These are phyloP conservation scores for Hypoxylon sp. DNA, from an alignment of 2,329 filamentous ascomycete species.

Conservation along the genomic window DNA sequence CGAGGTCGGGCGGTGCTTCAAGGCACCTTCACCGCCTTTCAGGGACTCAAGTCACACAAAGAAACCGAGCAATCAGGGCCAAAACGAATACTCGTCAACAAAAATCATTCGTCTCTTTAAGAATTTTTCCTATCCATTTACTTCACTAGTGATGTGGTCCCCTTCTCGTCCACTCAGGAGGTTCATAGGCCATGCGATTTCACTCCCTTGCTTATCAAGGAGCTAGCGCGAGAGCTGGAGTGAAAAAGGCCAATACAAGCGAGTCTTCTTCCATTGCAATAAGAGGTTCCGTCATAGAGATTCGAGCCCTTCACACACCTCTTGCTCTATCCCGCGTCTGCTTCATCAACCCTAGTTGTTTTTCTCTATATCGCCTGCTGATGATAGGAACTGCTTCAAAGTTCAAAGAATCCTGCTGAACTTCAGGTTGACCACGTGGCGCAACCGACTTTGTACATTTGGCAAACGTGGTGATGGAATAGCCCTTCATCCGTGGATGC, in stretches of 20 bases:
- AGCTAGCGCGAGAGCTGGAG: constrained; percentile 20
- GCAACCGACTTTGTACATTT: constrained; percentile 40
- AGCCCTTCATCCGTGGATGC: constrained; percentile 30
- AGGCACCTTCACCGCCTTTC: constrained; percentile 33
- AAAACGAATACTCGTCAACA: constrained; percentile 1
- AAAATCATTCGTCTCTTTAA: constrained; percentile 41
- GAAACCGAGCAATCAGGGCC: constrained; percentile 1
- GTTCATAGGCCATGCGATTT: constrained; percentile 8
- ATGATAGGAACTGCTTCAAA: constrained; percentile 29
- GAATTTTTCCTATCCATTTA: constrained; percentile 41
- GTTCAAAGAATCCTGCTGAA: constrained; percentile 29
- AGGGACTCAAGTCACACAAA: constrained; percentile 19
- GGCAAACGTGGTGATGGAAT: constrained; percentile 30
- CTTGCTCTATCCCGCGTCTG: constrained; percentile 19
- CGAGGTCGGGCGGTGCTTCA: not conserved
- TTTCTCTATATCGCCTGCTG: constrained; percentile 37
- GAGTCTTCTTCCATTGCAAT: constrained; percentile 26
- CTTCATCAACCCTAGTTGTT: constrained; percentile 30
- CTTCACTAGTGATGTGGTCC: constrained; percentile 32
- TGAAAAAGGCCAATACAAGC: constrained; percentile 29
- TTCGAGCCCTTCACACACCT: constrained; percentile 22
- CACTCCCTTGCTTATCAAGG: constrained; percentile 34
- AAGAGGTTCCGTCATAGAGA: constrained; percentile 13
- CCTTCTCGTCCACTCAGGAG: constrained; percentile 15
- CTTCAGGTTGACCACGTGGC: constrained; percentile 31